Evolutionary conservation across 73 alveolate species (phyloP).

Genomic region (Uronychia setigera): DNA sequence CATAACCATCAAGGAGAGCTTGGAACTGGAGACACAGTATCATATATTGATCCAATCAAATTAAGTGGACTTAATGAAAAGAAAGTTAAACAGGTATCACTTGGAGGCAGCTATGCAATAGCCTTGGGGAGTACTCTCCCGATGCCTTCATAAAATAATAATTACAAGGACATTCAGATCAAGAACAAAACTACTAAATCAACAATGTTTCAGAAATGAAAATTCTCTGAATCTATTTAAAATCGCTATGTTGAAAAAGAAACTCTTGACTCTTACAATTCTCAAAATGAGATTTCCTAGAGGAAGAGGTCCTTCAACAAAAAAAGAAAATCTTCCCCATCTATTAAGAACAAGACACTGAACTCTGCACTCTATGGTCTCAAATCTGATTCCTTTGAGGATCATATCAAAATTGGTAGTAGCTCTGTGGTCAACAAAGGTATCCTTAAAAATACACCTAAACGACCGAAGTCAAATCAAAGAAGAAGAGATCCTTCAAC

Average conservation of each 20-base stretch:
- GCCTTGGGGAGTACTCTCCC: neutral
- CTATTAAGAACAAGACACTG: neutral
- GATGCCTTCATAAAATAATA: no score
- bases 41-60: slow-evolving; percentile 21
- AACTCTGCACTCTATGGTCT: neutral
- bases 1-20: slow-evolving; percentile 33
- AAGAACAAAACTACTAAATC: neutral
- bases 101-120: slow-evolving; percentile 2
- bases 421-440: no score
- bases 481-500: neutral
- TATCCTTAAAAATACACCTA: neutral
- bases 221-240: neutral
- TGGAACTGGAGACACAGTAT: slow-evolving; percentile 44
- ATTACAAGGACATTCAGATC: neutral
- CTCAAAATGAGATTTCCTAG: neutral
- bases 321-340: neutral
- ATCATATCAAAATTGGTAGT: no score
- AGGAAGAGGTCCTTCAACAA: neutral
- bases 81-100: neutral
- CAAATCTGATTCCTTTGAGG: neutral
- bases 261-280: neutral
- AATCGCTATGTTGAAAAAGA: neutral
- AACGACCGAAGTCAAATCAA: neutral
- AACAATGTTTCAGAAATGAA: neutral
- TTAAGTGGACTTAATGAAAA: slow-evolving; percentile 11